These are phyloP conservation scores for Biscogniauxia mediterranea DNA, from an alignment of 2,329 filamentous ascomycete species.

Conservation along the genomic window DNA sequence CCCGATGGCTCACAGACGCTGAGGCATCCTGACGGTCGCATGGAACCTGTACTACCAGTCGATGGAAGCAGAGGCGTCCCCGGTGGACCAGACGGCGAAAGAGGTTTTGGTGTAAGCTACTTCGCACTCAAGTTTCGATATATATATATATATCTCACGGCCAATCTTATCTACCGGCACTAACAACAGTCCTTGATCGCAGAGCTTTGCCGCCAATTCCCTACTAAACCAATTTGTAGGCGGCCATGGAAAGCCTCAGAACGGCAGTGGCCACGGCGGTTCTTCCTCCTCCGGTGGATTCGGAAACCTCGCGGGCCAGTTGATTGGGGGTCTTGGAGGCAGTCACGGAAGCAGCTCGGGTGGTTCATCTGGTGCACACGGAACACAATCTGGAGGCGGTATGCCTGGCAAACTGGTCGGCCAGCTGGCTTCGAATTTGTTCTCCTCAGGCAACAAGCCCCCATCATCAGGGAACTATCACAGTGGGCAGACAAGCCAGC, in stretches of 20 bases:
- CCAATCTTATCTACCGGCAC: conserved; percentile 19
- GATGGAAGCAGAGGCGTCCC: conserved; percentile 47
- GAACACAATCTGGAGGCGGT: conserved; percentile 24
- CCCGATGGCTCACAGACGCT: conserved; percentile 62
- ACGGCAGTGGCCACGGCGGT: conserved; percentile 33
- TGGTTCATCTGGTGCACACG: conserved; percentile 23
- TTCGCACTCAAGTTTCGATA: conserved; percentile 10
- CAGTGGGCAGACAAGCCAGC: conserved; percentile 19
- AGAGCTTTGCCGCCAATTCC: conserved; percentile 62
- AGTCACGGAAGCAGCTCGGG: conserved; percentile 26
- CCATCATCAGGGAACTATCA: conserved; percentile 36
- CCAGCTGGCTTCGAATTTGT: conserved; percentile 54
- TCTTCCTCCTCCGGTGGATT: conserved; percentile 36
- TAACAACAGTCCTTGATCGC: conserved; percentile 22
- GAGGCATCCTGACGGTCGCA: conserved; percentile 57
- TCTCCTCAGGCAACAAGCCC: conserved; percentile 50
- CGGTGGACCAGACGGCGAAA: conserved; percentile 55
- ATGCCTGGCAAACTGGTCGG: conserved; percentile 53
- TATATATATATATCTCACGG: conserved; percentile 1
- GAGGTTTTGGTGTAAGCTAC: conserved; percentile 62
- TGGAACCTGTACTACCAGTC: conserved; percentile 56
- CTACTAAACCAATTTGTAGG: conserved; percentile 47
- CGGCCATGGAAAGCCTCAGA: conserved; percentile 41
- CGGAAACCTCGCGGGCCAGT: conserved; percentile 46
- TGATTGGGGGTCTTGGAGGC: conserved; percentile 33